Base-by-base conservation (phyloP, 306 rosid species). In the Carpinus fangiana region DNA sequence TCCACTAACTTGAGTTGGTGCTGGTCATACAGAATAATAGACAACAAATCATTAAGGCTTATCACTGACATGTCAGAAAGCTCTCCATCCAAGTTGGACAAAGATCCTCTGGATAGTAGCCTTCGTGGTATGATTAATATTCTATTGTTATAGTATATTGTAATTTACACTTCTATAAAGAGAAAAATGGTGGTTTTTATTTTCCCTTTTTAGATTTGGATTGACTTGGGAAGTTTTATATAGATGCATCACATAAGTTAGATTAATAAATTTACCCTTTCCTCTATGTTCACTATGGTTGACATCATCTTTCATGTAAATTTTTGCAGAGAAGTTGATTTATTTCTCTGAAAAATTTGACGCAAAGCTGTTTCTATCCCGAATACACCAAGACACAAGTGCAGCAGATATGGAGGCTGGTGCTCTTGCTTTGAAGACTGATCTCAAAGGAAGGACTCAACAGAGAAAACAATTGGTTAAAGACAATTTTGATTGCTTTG, bases 401-500 rank as follows among this genome's bases (percentile, higher is more conserved):
- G 87, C 96, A 59, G 96, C 94, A 5, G 99, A 93, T 76, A 85
- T 95, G 89, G 99, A 93, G 88, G 85, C 84, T 60, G 99, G 99
- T 70, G 98, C 94, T 53, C 85, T 85, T 81, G 89, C 90, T 83
- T 85, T 95, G 80, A 95, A 95, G 85, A 89, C 93, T 79, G 99
- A 95, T 82, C 93, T 90, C 73, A 89, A 90, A 83, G 97, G 93
- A 82, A 97, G 97, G 65, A 95, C 95, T 23, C 93, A 90, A 73
- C 98, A 91, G 86, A 90, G 97, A 78, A 95, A 95, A 80, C 98
- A 93, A 80, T 84, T 95, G 83, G 99, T 95, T 65, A 95, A 95
- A 89, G 98, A 95, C 86, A 95, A 95, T 80, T 95, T 95, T 85
- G 99, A 95, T 82, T 95, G 99, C 80, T 95, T 95, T 78, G 99